Evolutionary conservation across 2,329 filamentous ascomycete species (phyloP).

Genomic region (Neofusicoccum sp.): DNA sequence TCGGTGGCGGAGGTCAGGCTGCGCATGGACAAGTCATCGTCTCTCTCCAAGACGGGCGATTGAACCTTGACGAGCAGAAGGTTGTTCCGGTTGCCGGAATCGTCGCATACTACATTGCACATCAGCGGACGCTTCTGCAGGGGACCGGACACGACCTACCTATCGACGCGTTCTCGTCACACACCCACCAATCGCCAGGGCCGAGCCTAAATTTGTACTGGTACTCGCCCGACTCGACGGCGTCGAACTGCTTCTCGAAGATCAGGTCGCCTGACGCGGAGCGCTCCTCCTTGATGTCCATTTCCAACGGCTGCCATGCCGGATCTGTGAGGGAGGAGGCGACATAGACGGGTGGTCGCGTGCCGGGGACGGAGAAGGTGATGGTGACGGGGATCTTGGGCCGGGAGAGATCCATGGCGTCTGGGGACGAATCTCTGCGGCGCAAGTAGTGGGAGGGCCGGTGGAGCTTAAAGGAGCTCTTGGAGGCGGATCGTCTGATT

Average conservation of each 20-base stretch:
- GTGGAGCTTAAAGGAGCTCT: constrained; percentile 5
- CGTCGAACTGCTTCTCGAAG: constrained; percentile 58
- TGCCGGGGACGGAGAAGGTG: constrained; percentile 59
- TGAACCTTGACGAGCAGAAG: constrained; percentile 38
- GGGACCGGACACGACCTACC: constrained; percentile 43
- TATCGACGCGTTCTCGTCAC: constrained; percentile 61
- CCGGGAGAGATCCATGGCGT: constrained; percentile 15
- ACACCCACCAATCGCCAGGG: constrained; percentile 65
- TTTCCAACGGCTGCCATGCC: constrained; percentile 66
- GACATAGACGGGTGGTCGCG: constrained; percentile 66
- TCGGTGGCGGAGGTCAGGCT: constrained; percentile 3
- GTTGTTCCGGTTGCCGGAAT: constrained; percentile 56
- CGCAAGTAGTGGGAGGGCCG: constrained; percentile 13
- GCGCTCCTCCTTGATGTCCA: constrained; percentile 51
- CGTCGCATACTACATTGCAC: constrained; percentile 47
- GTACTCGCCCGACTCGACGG: constrained; percentile 58
- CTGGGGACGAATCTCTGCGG: neutral
- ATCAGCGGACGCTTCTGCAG: constrained; percentile 19
- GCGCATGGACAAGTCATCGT: neutral
- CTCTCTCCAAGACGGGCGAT: neutral
- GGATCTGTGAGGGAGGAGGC: constrained; percentile 67
- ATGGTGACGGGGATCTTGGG: constrained; percentile 48
- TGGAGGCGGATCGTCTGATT: neutral
- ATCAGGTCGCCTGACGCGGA: constrained; percentile 54
- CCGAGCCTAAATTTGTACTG: constrained; percentile 76